phyloP scores from a whole-genome alignment of 2,329 filamentous ascomycete genomes.

The Colletotrichum brevisporum region DNA sequence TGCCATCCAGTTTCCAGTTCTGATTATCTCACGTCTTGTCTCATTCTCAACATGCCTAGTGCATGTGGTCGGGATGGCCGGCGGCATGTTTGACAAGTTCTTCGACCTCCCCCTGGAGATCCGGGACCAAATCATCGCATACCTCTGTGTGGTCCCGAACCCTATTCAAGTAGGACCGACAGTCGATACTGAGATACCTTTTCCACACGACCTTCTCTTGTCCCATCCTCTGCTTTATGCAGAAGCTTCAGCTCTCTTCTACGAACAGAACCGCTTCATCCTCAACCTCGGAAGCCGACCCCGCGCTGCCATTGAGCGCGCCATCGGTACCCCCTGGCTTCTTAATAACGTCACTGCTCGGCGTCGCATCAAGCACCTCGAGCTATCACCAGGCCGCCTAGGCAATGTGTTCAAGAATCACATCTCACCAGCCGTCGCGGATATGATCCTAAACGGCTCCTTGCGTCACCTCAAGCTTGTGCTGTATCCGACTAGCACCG shows the following conservation, averaged over 20 bases:
- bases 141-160: constrained; percentile 43
- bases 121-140: constrained; percentile 46
- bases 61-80: constrained; percentile 12
- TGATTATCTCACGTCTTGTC: background rate
- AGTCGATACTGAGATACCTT: constrained; percentile 24
- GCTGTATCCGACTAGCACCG: constrained; percentile 36
- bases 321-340: constrained; percentile 28
- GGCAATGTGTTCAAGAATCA: constrained; percentile 41
- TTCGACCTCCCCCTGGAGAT: constrained; percentile 49
- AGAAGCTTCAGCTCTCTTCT: constrained; percentile 46
- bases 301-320: constrained; percentile 33
- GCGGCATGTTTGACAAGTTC: constrained; percentile 43
- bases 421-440: constrained; percentile 43
- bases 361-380: constrained; percentile 42
- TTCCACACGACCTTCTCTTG: constrained; percentile 44
- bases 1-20: background rate
- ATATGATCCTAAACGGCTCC: constrained; percentile 46
- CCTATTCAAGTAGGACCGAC: constrained; percentile 43
- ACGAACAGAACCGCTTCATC: constrained; percentile 47
- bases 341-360: constrained; percentile 38
- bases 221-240: constrained; percentile 43
- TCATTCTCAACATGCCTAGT: background rate
- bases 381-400: constrained; percentile 43
- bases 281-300: constrained; percentile 40
- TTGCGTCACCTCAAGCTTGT: constrained; percentile 45